phyloP scores from a whole-genome alignment of 768 basidiomycete genomes.

The Sarcodon aspratus region DNA sequence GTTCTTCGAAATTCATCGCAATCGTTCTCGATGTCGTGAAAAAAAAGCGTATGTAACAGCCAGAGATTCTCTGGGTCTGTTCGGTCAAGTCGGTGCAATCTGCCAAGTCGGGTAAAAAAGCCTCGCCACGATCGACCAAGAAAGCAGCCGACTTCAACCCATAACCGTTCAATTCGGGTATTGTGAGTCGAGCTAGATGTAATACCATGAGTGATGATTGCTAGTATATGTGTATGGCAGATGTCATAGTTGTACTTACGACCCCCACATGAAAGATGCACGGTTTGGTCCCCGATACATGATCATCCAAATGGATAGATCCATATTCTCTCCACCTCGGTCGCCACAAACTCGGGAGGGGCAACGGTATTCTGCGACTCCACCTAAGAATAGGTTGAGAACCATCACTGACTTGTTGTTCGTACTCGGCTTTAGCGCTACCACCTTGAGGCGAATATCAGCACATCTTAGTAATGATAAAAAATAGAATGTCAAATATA shows the following conservation, averaged over 20 bases:
- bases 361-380: slow-evolving; percentile 5
- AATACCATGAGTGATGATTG: neutral
- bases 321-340: slow-evolving; percentile 17
- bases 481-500: neutral
- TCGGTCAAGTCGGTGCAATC: slow-evolving; percentile 20
- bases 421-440: slow-evolving; percentile 10
- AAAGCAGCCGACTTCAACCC: slow-evolving; percentile 29
- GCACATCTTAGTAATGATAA: neutral
- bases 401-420: slow-evolving; percentile 18
- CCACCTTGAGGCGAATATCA: slow-evolving; percentile 6
- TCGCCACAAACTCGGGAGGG: slow-evolving; percentile 18
- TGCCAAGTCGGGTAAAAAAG: slow-evolving; percentile 27
- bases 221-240: neutral
- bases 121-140: slow-evolving; percentile 29
- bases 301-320: slow-evolving; percentile 18
- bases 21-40: slow-evolving; percentile 23
- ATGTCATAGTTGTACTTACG: slow-evolving; percentile 6
- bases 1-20: slow-evolving; percentile 20
- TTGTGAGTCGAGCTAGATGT: slow-evolving; percentile 25
- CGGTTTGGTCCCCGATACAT: slow-evolving; percentile 11
- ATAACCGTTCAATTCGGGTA: slow-evolving; percentile 30
- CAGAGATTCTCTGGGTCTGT: slow-evolving; percentile 25
- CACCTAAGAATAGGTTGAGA: slow-evolving; percentile 11
- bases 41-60: slow-evolving; percentile 31
- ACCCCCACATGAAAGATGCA: slow-evolving; percentile 18